Evolutionary conservation across 805 yeast species (phyloP), one percentile per base, ranked within the genome.

Genomic region (Pichia ethanolica): DNA sequence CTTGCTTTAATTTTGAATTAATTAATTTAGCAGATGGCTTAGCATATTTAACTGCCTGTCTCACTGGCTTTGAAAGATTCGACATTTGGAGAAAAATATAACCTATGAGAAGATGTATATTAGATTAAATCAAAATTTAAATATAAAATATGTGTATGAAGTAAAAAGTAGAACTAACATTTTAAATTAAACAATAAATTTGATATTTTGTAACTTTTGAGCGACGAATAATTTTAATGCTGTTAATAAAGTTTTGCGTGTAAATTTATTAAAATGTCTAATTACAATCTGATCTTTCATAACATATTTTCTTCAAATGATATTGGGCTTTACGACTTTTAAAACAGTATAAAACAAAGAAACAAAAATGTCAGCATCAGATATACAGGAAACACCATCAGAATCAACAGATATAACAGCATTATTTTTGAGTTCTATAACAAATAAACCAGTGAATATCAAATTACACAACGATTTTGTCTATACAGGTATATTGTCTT

Each of bases 391-490:
- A 28, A 38, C 5, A 11, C n/a, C 34, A n/a, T 12, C 42, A 11
- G 26, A n/a, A n/a, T 30, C 49, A 4, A 13, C 48, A 28, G 52
- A 49, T 35, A 49, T 49, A 20, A 50, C 53, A 6, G 54, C 55
- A 8, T 42, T 78, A 42, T 93, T 93, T 62, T 74, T 93, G 35
- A 73, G 87, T 32, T 83, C 81, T 44, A 83, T 93, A 51, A 82
- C 86, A 28, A 95, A 96, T 43, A 77, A 83, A 45, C 71, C 78
- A 14, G 97, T 93, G 26, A 70, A 83, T 38, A 97, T 93, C 32
- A 89, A 86, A 65, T 77, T 90, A 48, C 79, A 84, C 63, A 86
- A 93, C 35, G 98, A 97, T 12, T 82, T 90, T 53, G 87, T 87
- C 52, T 93, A 89, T 67, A 78, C 74, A 42, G 95, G 91, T 55